These are phyloP conservation scores for Globisporangium cylindrosporum DNA, from an alignment of 352 stramenopile species.

Conservation along the genomic window DNA sequence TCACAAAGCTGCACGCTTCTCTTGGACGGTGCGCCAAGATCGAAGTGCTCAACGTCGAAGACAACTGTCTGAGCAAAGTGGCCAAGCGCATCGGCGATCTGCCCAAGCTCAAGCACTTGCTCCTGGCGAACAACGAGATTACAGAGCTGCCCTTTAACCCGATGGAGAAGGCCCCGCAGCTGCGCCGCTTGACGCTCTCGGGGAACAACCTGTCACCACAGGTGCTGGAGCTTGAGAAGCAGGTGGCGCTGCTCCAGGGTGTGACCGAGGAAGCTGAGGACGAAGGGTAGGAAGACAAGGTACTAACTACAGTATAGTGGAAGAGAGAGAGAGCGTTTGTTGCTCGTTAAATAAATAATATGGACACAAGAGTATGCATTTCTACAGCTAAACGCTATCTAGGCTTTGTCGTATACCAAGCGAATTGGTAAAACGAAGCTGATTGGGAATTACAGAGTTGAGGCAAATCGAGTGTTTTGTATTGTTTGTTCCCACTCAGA, in stretches of 20 bases:
- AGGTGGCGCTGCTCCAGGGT: slow-evolving; percentile 47
- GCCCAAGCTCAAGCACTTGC: slow-evolving; percentile 72
- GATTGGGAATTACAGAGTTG: too few relatives aligned
- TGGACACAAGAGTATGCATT: background rate
- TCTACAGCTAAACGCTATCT: too few relatives aligned
- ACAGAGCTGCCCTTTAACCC: slow-evolving; percentile 79
- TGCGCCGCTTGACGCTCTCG: slow-evolving; percentile 77
- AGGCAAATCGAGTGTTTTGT: too few relatives aligned
- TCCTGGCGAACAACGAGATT: slow-evolving; percentile 85
- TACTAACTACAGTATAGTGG: background rate
- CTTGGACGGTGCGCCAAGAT: slow-evolving; percentile 73
- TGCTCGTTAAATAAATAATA: background rate
- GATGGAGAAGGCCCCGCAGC: slow-evolving; percentile 55
- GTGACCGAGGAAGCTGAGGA: slow-evolving; percentile 59
- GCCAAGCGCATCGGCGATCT: slow-evolving; percentile 82
- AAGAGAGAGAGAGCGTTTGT: background rate
- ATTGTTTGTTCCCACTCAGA: too few relatives aligned
- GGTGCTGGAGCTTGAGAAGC: slow-evolving; percentile 59
- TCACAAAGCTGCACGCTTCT: slow-evolving; percentile 78
- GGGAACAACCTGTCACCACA: slow-evolving; percentile 67
- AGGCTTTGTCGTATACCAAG: too few relatives aligned
- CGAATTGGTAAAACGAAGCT: too few relatives aligned
- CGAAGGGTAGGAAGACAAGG: background rate
- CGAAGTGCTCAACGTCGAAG: slow-evolving; percentile 82
- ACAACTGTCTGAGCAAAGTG: slow-evolving; percentile 82